phyloP scores from a whole-genome alignment of 164 flowering plant genomes.

The Litsea cubeba region DNA sequence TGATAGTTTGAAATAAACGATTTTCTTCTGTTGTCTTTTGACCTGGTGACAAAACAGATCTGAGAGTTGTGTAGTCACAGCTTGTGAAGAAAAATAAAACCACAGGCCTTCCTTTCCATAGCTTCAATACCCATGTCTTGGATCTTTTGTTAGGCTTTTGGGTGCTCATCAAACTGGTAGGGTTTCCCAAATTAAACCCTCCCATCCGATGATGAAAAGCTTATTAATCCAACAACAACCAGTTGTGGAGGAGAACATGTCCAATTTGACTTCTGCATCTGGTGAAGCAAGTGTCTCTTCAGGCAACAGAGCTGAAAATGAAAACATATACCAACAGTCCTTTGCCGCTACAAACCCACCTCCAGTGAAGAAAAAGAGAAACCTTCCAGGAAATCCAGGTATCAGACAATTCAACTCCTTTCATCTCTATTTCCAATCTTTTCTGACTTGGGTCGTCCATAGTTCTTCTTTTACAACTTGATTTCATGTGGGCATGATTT shows the following conservation, averaged over 20 bases:
- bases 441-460: background rate
- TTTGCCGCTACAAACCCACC: conserved; percentile 29
- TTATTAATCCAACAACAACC: conserved; percentile 28
- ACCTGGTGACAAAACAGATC: conserved; percentile 10
- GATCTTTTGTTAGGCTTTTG: conserved; percentile 1
- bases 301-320: conserved; percentile 34
- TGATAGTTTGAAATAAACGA: conserved; percentile 4
- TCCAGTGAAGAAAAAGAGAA: conserved; percentile 64
- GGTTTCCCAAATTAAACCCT: background rate
- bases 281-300: conserved; percentile 69
- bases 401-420: background rate
- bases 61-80: conserved; percentile 9
- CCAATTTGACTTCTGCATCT: conserved; percentile 73
- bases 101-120: background rate
- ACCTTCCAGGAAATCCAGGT: conserved; percentile 88
- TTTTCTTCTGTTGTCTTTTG: conserved; percentile 17
- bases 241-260: conserved; percentile 59
- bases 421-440: background rate
- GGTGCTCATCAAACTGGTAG: conserved; percentile 9
- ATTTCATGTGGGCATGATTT: background rate
- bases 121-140: background rate
- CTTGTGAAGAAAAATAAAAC: conserved; percentile 3
- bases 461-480: too few species aligned
- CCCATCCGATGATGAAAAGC: conserved; percentile 39
- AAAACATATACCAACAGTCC: conserved; percentile 23